phyloP scores from a whole-genome alignment of 805 yeast species.

The Saccharomycopsis microspora region DNA sequence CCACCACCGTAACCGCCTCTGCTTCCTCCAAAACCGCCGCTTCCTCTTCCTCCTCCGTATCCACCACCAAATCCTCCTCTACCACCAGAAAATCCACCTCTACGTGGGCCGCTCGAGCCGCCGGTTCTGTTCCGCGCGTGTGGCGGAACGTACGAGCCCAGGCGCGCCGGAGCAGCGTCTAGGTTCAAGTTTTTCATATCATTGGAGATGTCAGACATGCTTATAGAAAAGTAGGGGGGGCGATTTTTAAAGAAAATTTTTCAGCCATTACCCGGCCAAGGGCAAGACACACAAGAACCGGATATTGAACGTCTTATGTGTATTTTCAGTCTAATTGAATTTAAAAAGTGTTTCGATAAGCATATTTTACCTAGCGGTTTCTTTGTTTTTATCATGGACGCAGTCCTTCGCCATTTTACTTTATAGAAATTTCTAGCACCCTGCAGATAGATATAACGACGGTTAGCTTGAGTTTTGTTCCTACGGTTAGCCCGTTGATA shows the following conservation, averaged over 20 bases:
- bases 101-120: constrained; percentile 19
- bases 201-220: constrained; percentile 47
- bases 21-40: constrained; percentile 12
- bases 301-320: too few relatives aligned
- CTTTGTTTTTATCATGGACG: too few relatives aligned
- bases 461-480: too few relatives aligned
- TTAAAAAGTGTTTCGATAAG: too few relatives aligned
- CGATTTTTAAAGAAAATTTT: not conserved
- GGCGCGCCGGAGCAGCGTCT: constrained; percentile 24
- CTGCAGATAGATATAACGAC: too few relatives aligned
- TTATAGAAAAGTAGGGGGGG: not conserved
- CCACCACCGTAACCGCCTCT: constrained; percentile 21
- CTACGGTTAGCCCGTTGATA: too few relatives aligned
- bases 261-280: too few relatives aligned
- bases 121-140: constrained; percentile 27
- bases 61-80: constrained; percentile 17
- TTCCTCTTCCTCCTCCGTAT: constrained; percentile 8
- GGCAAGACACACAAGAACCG: too few relatives aligned
- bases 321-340: too few relatives aligned
- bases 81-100: constrained; percentile 16
- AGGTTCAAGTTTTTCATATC: constrained; percentile 47
- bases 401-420: too few relatives aligned
- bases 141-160: constrained; percentile 43
- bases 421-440: too few relatives aligned
- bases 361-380: too few relatives aligned